Evolutionary conservation across 768 basidiomycete genomes (phyloP).

Genomic region (Pisolithus orientalis): DNA sequence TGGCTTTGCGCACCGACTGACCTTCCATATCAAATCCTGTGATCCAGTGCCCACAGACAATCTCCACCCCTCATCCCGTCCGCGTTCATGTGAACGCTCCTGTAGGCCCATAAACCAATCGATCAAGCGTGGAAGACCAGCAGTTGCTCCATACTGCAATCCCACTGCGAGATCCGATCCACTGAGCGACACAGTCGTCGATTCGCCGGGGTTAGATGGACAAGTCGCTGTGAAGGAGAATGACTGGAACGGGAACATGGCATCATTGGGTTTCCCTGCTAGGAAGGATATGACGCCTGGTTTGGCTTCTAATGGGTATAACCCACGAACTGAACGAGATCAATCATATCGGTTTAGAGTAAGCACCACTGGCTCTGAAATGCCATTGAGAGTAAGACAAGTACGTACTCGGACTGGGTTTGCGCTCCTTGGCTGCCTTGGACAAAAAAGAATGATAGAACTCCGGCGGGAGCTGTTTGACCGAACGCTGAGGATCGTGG

Average conservation of each 20-base stretch:
- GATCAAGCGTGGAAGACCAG: conserved; percentile 56
- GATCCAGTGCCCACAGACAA: conserved; percentile 77
- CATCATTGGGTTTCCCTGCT: conserved; percentile 87
- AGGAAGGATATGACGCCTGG: conserved; percentile 79
- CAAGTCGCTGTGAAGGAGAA: conserved; percentile 61
- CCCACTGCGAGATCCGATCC: conserved; percentile 55
- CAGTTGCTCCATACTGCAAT: conserved; percentile 74
- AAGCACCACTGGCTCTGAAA: background rate
- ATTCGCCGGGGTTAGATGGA: conserved; percentile 37
- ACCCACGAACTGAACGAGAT: conserved; percentile 44
- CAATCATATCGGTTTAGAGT: background rate
- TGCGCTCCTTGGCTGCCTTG: conserved; percentile 49
- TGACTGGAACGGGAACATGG: conserved; percentile 87
- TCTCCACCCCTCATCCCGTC: conserved; percentile 61
- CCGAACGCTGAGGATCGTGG: background rate
- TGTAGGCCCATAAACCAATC: conserved; percentile 74
- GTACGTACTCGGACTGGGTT: conserved; percentile 56
- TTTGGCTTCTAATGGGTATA: conserved; percentile 72
- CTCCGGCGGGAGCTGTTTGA: conserved; percentile 37
- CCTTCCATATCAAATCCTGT: conserved; percentile 88
- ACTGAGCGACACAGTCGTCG: conserved; percentile 48
- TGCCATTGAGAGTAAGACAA: background rate
- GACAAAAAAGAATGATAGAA: conserved; percentile 62
- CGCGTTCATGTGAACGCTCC: conserved; percentile 58
- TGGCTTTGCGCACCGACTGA: conserved; percentile 17